Evolutionary conservation across 257 asterid species (phyloP).

Genomic region (Ilex aquifolium): DNA sequence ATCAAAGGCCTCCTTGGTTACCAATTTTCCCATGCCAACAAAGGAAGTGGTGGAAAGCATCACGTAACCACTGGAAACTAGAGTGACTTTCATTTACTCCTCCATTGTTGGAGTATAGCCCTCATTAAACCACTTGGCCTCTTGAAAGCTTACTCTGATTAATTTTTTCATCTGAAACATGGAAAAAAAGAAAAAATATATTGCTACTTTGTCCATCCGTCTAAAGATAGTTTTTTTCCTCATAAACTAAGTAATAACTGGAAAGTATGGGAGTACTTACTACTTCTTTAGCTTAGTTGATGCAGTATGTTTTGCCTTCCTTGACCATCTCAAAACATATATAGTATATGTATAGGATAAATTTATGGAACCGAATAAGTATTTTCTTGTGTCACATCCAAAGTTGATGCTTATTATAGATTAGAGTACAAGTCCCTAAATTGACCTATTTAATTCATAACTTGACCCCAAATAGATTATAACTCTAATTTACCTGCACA

Average conservation of each 20-base stretch:
- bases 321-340: slow-evolving; percentile 5
- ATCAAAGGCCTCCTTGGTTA: slow-evolving; percentile 12
- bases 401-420: too few species aligned
- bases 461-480: too few species aligned
- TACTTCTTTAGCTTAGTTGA: slow-evolving; percentile 8
- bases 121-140: background rate
- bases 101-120: slow-evolving; percentile 16
- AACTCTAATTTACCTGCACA: too few species aligned
- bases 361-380: too few species aligned
- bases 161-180: slow-evolving; percentile 21
- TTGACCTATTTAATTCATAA: too few species aligned
- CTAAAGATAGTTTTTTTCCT: too few species aligned
- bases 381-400: too few species aligned
- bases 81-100: slow-evolving; percentile 26
- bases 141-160: slow-evolving; percentile 10
- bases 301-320: background rate
- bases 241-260: background rate
- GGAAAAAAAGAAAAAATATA: too few species aligned
- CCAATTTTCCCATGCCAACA: slow-evolving; percentile 18
- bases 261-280: slow-evolving; percentile 2
- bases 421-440: too few species aligned
- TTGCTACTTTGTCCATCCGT: too few species aligned
- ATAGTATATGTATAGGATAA: too few species aligned
- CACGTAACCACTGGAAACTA: background rate
- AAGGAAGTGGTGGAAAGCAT: slow-evolving; percentile 11